Base-by-base conservation (phyloP, 805 yeast species). In the Lipomyces mesembrius region DNA sequence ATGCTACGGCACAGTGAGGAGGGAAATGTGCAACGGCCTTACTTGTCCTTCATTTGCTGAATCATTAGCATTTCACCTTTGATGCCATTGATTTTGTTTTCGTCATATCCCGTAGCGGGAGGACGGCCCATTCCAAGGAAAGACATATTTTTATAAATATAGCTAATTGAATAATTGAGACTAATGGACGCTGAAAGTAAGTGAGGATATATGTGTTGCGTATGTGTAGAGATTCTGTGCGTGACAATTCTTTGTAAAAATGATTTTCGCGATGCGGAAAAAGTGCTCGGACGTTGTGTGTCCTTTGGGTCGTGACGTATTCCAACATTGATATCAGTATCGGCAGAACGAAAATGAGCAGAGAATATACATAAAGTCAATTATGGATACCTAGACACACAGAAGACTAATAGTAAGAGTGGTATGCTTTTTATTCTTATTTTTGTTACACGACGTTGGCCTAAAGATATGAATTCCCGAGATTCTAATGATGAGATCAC, bases 111-210 rank as follows among this genome's bases (percentile, higher is more conserved):
- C 60, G 66, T 49, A 51, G 54, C 56, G 11, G 62, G 65, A 56
- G 66, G 68, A 14, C 58, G 57, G 37, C 74, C 74, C 66, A 71
- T 66, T 68, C 74, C 74, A 60, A 71, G 67, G 51, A 71, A 67
- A 46, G 74, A 71, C 74, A 71, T 71, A 57, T 29, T 52, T 52
- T 49, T 52, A 32, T 14, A 32, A 12, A 61, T 35, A n/a, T 58
- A 34, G 29, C 55, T 20, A 20, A 56, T 56, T 29, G 6, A 20
- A 32, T 56, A 35, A 20, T 56, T 56, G 22, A 43, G 7, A 6
- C 22, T 17, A 43, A 0, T 17, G 49, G 22, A 11, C n/a, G 20
- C 22, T n/a, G 20, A n/a, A 43, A 22, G 20, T 5, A 5, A 17
- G 49, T 17, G 22, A n/a, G 20, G 2, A 4, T 5, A 29, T 29